phyloP scores from a whole-genome alignment of 2,329 filamentous ascomycete genomes.

The Venturia effusa region DNA sequence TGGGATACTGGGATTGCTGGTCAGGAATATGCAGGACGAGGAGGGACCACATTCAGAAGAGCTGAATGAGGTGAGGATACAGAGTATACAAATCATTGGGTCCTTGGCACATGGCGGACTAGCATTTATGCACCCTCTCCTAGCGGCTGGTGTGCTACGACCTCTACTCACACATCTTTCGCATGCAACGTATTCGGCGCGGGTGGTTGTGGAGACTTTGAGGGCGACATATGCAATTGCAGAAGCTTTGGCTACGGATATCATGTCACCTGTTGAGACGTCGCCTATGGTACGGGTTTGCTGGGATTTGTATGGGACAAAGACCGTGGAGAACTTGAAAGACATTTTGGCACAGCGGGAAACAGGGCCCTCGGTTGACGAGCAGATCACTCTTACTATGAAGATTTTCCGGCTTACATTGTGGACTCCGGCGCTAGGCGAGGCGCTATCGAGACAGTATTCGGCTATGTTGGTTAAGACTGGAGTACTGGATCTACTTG shows the following conservation, averaged over 20 bases:
- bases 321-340: conserved; percentile 51
- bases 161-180: conserved; percentile 62
- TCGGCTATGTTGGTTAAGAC: conserved; percentile 60
- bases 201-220: conserved; percentile 63
- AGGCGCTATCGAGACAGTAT: conserved; percentile 38
- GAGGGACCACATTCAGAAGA: conserved; percentile 14
- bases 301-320: conserved; percentile 48
- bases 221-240: conserved; percentile 62
- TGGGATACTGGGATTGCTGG: conserved; percentile 1
- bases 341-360: conserved; percentile 42
- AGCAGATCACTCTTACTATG: conserved; percentile 51
- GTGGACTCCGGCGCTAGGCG: conserved; percentile 22
- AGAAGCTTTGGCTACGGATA: conserved; percentile 35
- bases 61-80: conserved; percentile 47
- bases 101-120: conserved; percentile 84
- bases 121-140: conserved; percentile 63
- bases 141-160: conserved; percentile 52
- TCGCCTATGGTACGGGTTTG: conserved; percentile 14
- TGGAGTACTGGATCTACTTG: conserved; percentile 69
- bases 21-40: conserved; percentile 9
- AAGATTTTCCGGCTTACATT: conserved; percentile 51
- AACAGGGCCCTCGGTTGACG: conserved; percentile 36
- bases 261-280: conserved; percentile 2
- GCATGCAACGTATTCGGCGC: conserved; percentile 50
- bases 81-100: conserved; percentile 74